Evolutionary conservation across 1,139 yeast species (phyloP).

Genomic region (Dujonia santamariae): DNA sequence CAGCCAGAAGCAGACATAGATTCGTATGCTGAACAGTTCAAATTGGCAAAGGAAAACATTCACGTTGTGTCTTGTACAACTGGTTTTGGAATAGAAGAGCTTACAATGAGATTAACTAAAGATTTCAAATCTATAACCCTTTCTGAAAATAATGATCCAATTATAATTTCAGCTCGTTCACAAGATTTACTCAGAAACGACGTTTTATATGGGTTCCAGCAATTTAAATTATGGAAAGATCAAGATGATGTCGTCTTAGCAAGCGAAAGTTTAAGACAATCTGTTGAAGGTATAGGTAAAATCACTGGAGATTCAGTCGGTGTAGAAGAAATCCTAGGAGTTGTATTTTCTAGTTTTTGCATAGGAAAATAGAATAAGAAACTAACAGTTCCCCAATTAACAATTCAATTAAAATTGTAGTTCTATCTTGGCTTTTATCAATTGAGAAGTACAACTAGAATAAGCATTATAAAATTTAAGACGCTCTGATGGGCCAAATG

Average conservation of each 20-base stretch:
- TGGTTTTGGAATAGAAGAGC: conserved; percentile 50
- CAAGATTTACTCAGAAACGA: conserved; percentile 71
- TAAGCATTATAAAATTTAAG: too few relatives aligned
- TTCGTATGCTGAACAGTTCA: conserved; percentile 19
- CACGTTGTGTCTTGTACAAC: conserved; percentile 61
- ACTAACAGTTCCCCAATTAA: too few relatives aligned
- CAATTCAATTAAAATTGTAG: too few relatives aligned
- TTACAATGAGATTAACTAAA: conserved; percentile 35
- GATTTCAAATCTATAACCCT: conserved; percentile 50
- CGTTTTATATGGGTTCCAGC: conserved; percentile 67
- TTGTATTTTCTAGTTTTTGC: conserved; percentile 87
- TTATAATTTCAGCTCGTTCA: conserved; percentile 71
- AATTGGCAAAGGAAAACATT: conserved; percentile 27
- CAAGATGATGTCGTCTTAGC: conserved; percentile 77
- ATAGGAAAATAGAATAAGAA: conserved; percentile 86
- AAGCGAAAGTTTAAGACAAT: conserved; percentile 67
- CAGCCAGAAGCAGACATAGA: conserved; percentile 20
- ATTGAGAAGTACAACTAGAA: too few relatives aligned
- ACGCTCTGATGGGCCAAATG: too few relatives aligned
- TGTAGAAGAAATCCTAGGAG: conserved; percentile 86
- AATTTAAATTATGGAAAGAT: conserved; percentile 50
- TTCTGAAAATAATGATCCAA: conserved; percentile 53
- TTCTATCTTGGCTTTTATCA: too few relatives aligned
- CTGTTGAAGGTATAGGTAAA: conserved; percentile 86
- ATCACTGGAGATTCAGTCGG: conserved; percentile 90